These are phyloP conservation scores for Falciphora oryzae DNA, from an alignment of 2,329 filamentous ascomycete genomes.

Conservation along the genomic window DNA sequence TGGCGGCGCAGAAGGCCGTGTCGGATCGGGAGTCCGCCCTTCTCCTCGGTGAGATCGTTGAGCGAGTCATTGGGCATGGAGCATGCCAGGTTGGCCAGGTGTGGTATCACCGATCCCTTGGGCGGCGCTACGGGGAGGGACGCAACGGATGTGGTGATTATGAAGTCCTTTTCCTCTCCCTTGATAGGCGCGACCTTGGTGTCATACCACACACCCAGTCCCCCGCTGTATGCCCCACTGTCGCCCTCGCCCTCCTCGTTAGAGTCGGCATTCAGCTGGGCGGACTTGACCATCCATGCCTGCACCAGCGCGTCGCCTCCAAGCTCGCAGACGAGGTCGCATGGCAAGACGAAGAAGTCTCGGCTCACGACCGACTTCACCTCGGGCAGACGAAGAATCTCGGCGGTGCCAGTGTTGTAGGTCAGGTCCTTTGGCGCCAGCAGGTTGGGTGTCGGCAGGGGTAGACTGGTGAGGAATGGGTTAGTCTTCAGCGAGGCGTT, in stretches of 20 bases:
- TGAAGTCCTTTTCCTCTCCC: slow-evolving; percentile 87
- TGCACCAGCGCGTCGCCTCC: slow-evolving; percentile 78
- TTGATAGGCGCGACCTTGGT: slow-evolving; percentile 74
- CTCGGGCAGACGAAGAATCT: slow-evolving; percentile 79
- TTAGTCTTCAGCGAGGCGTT: slow-evolving; percentile 68
- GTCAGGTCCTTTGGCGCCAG: slow-evolving; percentile 71
- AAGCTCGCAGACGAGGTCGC: slow-evolving; percentile 87
- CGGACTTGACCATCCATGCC: slow-evolving; percentile 84
- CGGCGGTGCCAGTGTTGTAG: slow-evolving; percentile 81
- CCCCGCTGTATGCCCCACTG: slow-evolving; percentile 54
- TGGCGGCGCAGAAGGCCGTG: slow-evolving; percentile 71
- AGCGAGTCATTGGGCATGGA: slow-evolving; percentile 84
- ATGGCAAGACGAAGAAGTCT: slow-evolving; percentile 88
- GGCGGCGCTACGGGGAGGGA: slow-evolving; percentile 50
- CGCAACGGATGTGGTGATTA: slow-evolving; percentile 68
- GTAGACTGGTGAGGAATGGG: slow-evolving; percentile 68
- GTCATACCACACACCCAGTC: slow-evolving; percentile 85
- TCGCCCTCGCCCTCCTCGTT: not conserved
- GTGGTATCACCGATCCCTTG: slow-evolving; percentile 58
- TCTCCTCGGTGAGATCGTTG: slow-evolving; percentile 74
- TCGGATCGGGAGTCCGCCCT: slow-evolving; percentile 67
- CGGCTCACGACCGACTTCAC: slow-evolving; percentile 71
- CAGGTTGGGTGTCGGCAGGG: slow-evolving; percentile 66
- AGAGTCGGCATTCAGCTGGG: slow-evolving; percentile 19
- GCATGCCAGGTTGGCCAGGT: slow-evolving; percentile 74